These are phyloP conservation scores for Trichoderma aggressivum DNA, from an alignment of 2,329 filamentous ascomycete genomes.

Conservation along the genomic window DNA sequence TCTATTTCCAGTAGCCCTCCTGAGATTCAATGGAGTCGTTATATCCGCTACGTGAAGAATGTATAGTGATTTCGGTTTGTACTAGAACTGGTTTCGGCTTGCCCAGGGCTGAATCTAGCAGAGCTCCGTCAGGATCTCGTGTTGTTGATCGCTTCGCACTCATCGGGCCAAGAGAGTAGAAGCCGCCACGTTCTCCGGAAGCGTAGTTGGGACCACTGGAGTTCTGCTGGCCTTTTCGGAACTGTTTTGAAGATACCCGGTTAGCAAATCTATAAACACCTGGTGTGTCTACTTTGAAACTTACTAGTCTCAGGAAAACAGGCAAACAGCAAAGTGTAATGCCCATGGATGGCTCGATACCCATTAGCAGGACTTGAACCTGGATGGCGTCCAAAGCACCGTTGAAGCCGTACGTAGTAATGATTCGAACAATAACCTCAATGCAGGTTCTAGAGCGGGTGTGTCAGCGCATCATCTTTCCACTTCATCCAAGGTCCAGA, in stretches of 20 bases:
- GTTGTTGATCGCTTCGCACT: slow-evolving; percentile 10
- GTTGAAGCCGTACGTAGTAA: slow-evolving; percentile 2
- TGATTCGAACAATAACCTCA: slow-evolving; percentile 5
- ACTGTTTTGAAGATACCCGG: not conserved
- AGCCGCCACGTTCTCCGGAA: not conserved
- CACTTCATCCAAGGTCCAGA: not conserved
- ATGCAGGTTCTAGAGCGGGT: not conserved
- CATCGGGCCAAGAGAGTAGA: slow-evolving; percentile 6
- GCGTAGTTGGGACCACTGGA: not conserved
- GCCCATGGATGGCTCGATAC: slow-evolving; percentile 11
- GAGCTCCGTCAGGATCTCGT: slow-evolving; percentile 1
- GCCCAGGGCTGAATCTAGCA: slow-evolving; percentile 3
- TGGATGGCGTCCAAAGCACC: slow-evolving; percentile 1
- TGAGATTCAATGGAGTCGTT: slow-evolving; percentile 10
- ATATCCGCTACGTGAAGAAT: slow-evolving; percentile 10
- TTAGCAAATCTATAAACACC: not conserved
- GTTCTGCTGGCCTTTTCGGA: not conserved
- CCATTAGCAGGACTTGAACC: slow-evolving; percentile 1
- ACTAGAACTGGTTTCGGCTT: not conserved
- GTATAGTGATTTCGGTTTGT: slow-evolving; percentile 9
- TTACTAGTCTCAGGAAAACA: slow-evolving; percentile 1
- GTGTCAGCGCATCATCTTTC: not conserved
- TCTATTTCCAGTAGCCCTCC: slow-evolving; percentile 4
- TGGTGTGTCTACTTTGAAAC: not conserved
- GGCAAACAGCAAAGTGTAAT: slow-evolving; percentile 11